Evolutionary conservation across 176 grass and related monocot genomes (phyloP).

Genomic region (Eragrostis curvula): DNA sequence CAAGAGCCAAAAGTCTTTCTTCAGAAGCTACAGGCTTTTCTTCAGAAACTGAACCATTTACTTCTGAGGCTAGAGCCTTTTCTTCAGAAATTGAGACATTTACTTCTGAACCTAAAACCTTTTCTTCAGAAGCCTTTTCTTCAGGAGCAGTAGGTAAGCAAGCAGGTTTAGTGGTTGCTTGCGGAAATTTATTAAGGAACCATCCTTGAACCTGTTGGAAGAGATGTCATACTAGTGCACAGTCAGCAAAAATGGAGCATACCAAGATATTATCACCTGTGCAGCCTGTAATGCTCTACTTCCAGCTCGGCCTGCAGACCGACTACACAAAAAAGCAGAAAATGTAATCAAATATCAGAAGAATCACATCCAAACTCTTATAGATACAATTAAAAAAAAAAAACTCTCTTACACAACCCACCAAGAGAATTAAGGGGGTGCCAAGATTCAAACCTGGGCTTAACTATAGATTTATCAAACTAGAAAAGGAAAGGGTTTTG

Average conservation of each 20-base stretch:
- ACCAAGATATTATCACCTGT: conserved; percentile 47
- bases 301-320: conserved; percentile 43
- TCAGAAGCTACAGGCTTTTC: conserved; percentile 42
- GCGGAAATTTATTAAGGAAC: conserved; percentile 55
- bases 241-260: conserved; percentile 24
- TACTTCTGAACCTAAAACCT: conserved; percentile 34
- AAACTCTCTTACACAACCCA: too few relatives aligned
- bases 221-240: conserved; percentile 8
- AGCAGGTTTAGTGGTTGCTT: conserved; percentile 30
- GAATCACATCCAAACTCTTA: conserved; percentile 22
- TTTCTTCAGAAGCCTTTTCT: conserved; percentile 44
- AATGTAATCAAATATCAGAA: conserved; percentile 33
- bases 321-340: conserved; percentile 37
- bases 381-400: too few relatives aligned
- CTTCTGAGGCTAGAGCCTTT: conserved; percentile 46
- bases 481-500: conserved; percentile 1
- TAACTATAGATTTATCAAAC: not conserved
- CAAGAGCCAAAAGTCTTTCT: conserved; percentile 47
- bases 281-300: conserved; percentile 57
- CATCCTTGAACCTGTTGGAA: conserved; percentile 61
- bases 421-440: too few relatives aligned
- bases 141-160: conserved; percentile 26
- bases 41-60: conserved; percentile 35
- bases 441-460: too few relatives aligned
- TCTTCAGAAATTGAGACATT: conserved; percentile 43